A percentile compares a stretch with the other conserved stretches of the same genome.
Evolutionary conservation across 331 rosid genomes (phyloP).

Genomic region (Dryas integrifolia): DNA sequence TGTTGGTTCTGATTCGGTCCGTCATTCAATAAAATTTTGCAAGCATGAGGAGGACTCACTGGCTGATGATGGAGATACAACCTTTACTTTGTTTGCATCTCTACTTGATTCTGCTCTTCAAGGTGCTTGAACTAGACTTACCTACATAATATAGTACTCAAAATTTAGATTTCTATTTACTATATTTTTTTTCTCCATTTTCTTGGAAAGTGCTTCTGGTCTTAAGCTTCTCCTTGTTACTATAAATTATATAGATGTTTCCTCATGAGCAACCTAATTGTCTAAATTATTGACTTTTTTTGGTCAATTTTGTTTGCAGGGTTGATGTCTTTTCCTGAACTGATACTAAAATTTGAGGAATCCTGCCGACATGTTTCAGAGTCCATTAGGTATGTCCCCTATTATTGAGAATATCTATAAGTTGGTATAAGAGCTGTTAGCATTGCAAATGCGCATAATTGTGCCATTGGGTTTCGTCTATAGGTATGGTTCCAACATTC

Average conservation of each 20-base stretch:
- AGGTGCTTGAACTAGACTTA: slow-evolving; percentile 50
- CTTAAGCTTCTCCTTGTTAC: not conserved
- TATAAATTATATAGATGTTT: not conserved
- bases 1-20: slow-evolving; percentile 53
- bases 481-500: slow-evolving; percentile 64
- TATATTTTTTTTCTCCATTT: slow-evolving; percentile 14
- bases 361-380: slow-evolving; percentile 78
- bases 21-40: slow-evolving; percentile 50
- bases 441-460: slow-evolving; percentile 16
- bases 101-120: slow-evolving; percentile 78
- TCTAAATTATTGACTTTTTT: not conserved
- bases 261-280: slow-evolving; percentile 1
- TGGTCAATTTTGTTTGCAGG: slow-evolving; percentile 45
- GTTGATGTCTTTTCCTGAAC: slow-evolving; percentile 72
- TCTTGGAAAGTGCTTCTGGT: not conserved
- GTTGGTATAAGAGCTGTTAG: slow-evolving; percentile 1
- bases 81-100: slow-evolving; percentile 67
- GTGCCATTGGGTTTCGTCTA: slow-evolving; percentile 11
- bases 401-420: slow-evolving; percentile 13
- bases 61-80: slow-evolving; percentile 64
- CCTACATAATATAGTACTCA: slow-evolving; percentile 10
- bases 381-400: slow-evolving; percentile 63
- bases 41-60: slow-evolving; percentile 66
- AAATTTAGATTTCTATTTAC: slow-evolving; percentile 2
- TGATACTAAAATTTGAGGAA: slow-evolving; percentile 65